A percentile compares a stretch with the other conserved stretches of the same genome.
These are phyloP conservation scores for Phylloporus sp. DNA, from an alignment of 768 basidiomycete genomes.

Conservation along the genomic window DNA sequence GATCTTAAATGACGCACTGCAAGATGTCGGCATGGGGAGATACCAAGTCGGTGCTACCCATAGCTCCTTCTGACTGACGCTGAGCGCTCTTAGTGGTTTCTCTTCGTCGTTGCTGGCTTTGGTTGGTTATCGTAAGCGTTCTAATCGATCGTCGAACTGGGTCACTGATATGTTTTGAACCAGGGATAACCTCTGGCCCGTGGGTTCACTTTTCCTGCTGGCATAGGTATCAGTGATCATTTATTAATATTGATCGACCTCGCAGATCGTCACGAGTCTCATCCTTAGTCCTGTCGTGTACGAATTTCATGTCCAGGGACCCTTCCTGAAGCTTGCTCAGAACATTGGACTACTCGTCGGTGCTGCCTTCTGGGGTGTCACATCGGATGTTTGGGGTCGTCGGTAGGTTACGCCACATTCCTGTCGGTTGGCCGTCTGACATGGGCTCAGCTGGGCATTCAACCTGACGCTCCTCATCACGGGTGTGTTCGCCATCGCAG, in stretches of 20 bases:
- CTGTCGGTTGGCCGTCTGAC: conserved; percentile 5
- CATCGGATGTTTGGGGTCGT: conserved; percentile 70
- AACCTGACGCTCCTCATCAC: conserved; percentile 69
- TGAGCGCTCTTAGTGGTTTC: conserved; percentile 42
- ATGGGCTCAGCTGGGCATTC: conserved; percentile 50
- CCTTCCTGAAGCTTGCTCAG: conserved; percentile 64
- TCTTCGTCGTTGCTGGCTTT: conserved; percentile 68
- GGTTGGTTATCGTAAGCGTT: conserved; percentile 68
- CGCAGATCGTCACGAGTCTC: conserved; percentile 59
- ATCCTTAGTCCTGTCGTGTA: conserved; percentile 60
- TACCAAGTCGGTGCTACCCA: conserved; percentile 38
- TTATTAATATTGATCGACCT: neutral
- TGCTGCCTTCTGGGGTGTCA: conserved; percentile 64
- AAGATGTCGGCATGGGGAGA: conserved; percentile 68
- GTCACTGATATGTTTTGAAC: conserved; percentile 20
- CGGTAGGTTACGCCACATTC: conserved; percentile 33
- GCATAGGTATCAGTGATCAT: neutral
- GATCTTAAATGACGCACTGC: conserved; percentile 56
- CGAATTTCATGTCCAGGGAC: conserved; percentile 61
- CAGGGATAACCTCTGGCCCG: conserved; percentile 71
- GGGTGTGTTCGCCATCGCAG: conserved; percentile 60
- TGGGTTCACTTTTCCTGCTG: conserved; percentile 29
- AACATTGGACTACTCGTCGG: conserved; percentile 70
- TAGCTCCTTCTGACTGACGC: neutral
- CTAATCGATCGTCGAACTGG: neutral